Conservation (phyloP, 108 stramenopile species). For the Bacterosira constricta region DNA sequence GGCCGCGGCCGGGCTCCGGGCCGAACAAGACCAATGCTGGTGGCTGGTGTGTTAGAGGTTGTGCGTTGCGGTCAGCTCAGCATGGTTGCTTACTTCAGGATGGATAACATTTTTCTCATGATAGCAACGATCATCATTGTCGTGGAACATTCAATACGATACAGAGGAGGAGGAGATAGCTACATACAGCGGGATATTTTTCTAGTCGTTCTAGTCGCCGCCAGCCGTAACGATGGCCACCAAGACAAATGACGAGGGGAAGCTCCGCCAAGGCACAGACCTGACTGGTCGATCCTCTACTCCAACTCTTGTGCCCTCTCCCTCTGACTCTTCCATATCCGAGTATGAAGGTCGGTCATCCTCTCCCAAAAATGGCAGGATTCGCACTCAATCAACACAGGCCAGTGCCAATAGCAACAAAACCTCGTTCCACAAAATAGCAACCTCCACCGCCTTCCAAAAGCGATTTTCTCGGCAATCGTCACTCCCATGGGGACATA, state of each 20-base stretch:
- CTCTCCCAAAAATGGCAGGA: background rate
- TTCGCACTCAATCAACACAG: background rate
- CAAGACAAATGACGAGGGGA: background rate
- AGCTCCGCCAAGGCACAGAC: too few species aligned
- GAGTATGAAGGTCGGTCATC: background rate
- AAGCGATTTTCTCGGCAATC: conserved; percentile 41
- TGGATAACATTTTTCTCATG: too few species aligned
- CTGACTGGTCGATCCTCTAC: conserved; percentile 3
- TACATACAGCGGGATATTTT: too few species aligned
- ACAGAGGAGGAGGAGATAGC: too few species aligned
- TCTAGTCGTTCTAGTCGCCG: too few species aligned
- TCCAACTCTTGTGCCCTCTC: background rate
- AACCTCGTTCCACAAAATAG: background rate
- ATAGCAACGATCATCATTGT: too few species aligned
- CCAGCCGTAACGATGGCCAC: background rate
- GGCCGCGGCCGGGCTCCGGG: too few species aligned
- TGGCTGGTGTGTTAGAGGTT: too few species aligned
- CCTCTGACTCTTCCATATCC: background rate
- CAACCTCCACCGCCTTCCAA: conserved; percentile 14
- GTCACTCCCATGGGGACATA: conserved; percentile 48
- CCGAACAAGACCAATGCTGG: too few species aligned
- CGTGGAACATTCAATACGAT: too few species aligned
- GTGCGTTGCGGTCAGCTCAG: too few species aligned
- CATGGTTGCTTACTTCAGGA: too few species aligned
- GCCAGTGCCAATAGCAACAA: background rate